Conservation (phyloP, 805 yeast genomes). For the Kazachstania kunashirensis region DNA sequence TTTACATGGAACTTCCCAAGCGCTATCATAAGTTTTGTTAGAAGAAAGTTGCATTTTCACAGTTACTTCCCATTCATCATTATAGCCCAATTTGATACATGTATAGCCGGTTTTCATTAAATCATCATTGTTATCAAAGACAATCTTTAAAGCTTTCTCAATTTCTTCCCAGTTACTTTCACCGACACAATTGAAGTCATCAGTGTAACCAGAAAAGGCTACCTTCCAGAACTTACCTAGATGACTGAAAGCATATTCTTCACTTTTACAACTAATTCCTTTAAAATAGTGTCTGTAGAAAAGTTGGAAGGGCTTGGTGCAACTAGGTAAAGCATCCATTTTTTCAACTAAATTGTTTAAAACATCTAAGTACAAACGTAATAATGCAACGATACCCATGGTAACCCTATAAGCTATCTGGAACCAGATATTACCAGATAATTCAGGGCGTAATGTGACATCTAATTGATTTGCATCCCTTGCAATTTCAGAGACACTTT, state of each 20-base stretch:
- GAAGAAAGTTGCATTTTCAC: background rate
- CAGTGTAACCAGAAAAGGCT: background rate
- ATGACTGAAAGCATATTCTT: background rate
- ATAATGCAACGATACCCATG: background rate
- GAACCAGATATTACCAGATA: background rate
- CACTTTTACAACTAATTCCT: background rate
- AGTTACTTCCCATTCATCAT: background rate
- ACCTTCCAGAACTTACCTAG: conserved; percentile 1
- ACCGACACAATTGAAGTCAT: background rate
- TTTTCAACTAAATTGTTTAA: background rate
- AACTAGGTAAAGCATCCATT: background rate
- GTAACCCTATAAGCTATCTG: background rate
- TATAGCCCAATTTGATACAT: background rate
- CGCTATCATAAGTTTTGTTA: background rate
- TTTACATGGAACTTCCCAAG: background rate
- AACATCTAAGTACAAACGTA: background rate
- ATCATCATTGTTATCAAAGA: background rate
- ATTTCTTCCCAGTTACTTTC: background rate
- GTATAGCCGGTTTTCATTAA: background rate
- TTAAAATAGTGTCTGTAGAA: background rate
- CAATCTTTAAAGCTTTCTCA: background rate
- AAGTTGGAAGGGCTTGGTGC: background rate
- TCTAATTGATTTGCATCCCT: background rate
- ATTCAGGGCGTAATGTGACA: background rate
- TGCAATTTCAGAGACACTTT: background rate